These are phyloP conservation scores for Penicillium sumatraense DNA, from an alignment of 2,329 filamentous ascomycete species.

Conservation along the genomic window DNA sequence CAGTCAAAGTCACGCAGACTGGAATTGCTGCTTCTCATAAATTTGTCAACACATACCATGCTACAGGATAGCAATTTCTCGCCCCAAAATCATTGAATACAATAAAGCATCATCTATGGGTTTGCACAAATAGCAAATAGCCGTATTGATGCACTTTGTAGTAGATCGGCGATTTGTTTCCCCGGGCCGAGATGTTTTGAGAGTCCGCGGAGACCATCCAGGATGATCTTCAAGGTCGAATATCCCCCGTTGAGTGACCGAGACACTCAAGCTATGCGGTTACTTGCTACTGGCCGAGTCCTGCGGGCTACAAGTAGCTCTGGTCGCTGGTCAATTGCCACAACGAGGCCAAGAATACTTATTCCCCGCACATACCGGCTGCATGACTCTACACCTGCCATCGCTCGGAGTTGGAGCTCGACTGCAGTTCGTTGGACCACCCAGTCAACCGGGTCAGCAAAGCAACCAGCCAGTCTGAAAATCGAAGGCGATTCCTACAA, in stretches of 20 bases:
- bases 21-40: too few relatives aligned
- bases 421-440: slow-evolving; percentile 31
- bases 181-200: slow-evolving; percentile 28
- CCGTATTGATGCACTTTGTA: neutral
- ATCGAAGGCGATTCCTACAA: slow-evolving; percentile 68
- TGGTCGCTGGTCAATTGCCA: slow-evolving; percentile 38
- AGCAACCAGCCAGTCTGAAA: slow-evolving; percentile 41
- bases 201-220: slow-evolving; percentile 12
- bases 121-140: neutral
- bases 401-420: slow-evolving; percentile 37
- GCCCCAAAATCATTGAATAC: too few relatives aligned
- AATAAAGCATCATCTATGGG: too few relatives aligned
- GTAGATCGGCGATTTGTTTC: slow-evolving; percentile 31
- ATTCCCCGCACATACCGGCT: slow-evolving; percentile 26
- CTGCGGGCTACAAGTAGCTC: slow-evolving; percentile 43
- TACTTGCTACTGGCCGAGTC: slow-evolving; percentile 45
- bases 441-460: slow-evolving; percentile 1
- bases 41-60: too few relatives aligned
- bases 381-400: slow-evolving; percentile 17
- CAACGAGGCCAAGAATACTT: slow-evolving; percentile 24
- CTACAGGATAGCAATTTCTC: too few relatives aligned
- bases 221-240: neutral
- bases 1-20: too few relatives aligned
- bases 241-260: neutral
- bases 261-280: slow-evolving; percentile 35